phyloP scores from a whole-genome alignment of 371 early-diverging fungal genomes.

The Aphelidium insulamus region DNA sequence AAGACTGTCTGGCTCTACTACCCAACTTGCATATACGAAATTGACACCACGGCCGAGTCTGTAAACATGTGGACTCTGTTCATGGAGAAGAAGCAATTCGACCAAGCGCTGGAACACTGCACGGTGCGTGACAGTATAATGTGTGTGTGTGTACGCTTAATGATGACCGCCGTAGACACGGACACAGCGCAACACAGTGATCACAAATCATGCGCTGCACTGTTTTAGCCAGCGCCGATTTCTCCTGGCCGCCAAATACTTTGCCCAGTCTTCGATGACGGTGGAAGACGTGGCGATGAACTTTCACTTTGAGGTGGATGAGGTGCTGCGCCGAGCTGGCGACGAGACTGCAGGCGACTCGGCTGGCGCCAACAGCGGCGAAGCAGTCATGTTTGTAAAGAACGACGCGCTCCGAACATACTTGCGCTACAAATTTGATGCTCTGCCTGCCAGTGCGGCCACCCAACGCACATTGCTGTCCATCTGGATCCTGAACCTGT shows the following conservation, averaged over 20 bases:
- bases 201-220: constrained; percentile 63
- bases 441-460: too few species aligned
- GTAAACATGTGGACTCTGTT: constrained; percentile 78
- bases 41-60: constrained; percentile 67
- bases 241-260: constrained; percentile 54
- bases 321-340: too few species aligned
- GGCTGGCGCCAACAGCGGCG: too few species aligned
- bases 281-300: constrained; percentile 71
- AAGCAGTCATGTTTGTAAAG: too few species aligned
- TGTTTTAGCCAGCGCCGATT: constrained; percentile 49
- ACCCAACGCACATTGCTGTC: constrained; percentile 58
- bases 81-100: constrained; percentile 44
- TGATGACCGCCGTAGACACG: constrained; percentile 15
- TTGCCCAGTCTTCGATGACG: constrained; percentile 48
- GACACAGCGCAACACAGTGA: constrained; percentile 44
- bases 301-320: too few species aligned
- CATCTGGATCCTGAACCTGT: constrained; percentile 74
- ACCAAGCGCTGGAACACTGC: constrained; percentile 45
- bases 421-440: too few species aligned
- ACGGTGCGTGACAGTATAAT: constrained; percentile 15
- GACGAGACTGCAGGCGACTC: too few species aligned
- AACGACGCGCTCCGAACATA: too few species aligned
- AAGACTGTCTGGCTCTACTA: constrained; percentile 78
- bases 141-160: not conserved
- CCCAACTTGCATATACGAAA: constrained; percentile 47